A percentile compares a stretch with the other conserved stretches of the same genome.
These are phyloP conservation scores for Leccinum broughii DNA, from an alignment of 768 basidiomycete genomes.

Conservation along the genomic window DNA sequence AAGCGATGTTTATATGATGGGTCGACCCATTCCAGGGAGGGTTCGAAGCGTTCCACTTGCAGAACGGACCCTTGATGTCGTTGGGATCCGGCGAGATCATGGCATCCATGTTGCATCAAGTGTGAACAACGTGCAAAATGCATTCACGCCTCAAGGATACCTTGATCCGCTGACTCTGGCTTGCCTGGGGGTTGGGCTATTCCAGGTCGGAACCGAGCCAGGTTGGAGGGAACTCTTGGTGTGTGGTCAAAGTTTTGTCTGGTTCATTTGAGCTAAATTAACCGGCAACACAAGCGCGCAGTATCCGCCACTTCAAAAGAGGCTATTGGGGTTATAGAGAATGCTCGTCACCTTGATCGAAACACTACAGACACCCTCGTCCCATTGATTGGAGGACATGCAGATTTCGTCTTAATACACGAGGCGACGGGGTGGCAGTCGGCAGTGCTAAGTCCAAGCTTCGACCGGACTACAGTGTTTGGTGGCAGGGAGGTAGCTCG, in stretches of 20 bases:
- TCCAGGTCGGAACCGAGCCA: conserved; percentile 52
- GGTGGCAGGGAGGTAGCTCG: conserved; percentile 18
- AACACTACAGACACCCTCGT: conserved; percentile 27
- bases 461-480: conserved; percentile 23
- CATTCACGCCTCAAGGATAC: conserved; percentile 68
- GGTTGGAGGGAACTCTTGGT: conserved; percentile 53
- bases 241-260: conserved; percentile 18
- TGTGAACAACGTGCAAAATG: conserved; percentile 67
- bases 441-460: conserved; percentile 49
- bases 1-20: conserved; percentile 71
- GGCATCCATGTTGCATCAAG: conserved; percentile 53
- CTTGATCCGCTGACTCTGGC: conserved; percentile 62
- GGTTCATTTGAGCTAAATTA: conserved; percentile 3
- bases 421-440: conserved; percentile 44
- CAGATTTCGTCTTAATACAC: conserved; percentile 63
- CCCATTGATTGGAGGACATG: conserved; percentile 42
- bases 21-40: conserved; percentile 33
- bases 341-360: not conserved
- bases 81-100: conserved; percentile 44
- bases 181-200: conserved; percentile 57
- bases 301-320: conserved; percentile 54
- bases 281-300: conserved; percentile 39
- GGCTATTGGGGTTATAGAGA: conserved; percentile 41
- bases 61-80: conserved; percentile 57
- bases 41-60: conserved; percentile 36